Percentiles rank a stretch among this genome's conserved stretches.
Conservation (phyloP, 176 grass and related monocot genomes). For the Musa itinerans region DNA sequence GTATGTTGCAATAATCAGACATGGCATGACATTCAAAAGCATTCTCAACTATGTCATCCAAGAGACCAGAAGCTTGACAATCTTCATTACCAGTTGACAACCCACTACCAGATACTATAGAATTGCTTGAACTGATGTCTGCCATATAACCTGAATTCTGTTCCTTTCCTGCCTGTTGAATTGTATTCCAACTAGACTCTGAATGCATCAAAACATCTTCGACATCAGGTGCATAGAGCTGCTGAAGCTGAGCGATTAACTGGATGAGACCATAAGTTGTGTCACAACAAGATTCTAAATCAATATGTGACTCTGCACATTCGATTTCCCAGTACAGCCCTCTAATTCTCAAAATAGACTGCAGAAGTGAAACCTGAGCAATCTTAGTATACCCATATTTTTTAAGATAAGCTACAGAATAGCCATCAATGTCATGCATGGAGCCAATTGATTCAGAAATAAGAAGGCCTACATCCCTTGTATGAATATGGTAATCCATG, state of each 20-base stretch:
- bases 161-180: slow-evolving; percentile 46
- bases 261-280: slow-evolving; percentile 60
- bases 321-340: slow-evolving; percentile 69
- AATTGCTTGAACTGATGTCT: slow-evolving; percentile 35
- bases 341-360: slow-evolving; percentile 49
- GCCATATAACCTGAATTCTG: slow-evolving; percentile 13
- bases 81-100: slow-evolving; percentile 26
- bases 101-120: slow-evolving; percentile 30
- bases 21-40: slow-evolving; percentile 33
- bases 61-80: slow-evolving; percentile 48
- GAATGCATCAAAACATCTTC: slow-evolving; percentile 72
- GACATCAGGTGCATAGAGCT: slow-evolving; percentile 89
- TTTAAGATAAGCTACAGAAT: slow-evolving; percentile 50
- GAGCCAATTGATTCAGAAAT: slow-evolving; percentile 48
- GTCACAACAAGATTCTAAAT: slow-evolving; percentile 63
- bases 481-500: slow-evolving; percentile 55
- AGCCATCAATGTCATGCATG: slow-evolving; percentile 39
- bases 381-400: slow-evolving; percentile 55
- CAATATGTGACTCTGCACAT: slow-evolving; percentile 70
- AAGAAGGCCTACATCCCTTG: slow-evolving; percentile 84
- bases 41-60: slow-evolving; percentile 93
- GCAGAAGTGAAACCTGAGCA: slow-evolving; percentile 53
- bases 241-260: slow-evolving; percentile 68
- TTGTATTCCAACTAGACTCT: slow-evolving; percentile 94
- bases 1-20: slow-evolving; percentile 21